Percentiles rank a stretch among this genome's conserved stretches.
These are phyloP conservation scores for Adansonia digitata DNA, from an alignment of 345 rosid genomes.

Conservation along the genomic window DNA sequence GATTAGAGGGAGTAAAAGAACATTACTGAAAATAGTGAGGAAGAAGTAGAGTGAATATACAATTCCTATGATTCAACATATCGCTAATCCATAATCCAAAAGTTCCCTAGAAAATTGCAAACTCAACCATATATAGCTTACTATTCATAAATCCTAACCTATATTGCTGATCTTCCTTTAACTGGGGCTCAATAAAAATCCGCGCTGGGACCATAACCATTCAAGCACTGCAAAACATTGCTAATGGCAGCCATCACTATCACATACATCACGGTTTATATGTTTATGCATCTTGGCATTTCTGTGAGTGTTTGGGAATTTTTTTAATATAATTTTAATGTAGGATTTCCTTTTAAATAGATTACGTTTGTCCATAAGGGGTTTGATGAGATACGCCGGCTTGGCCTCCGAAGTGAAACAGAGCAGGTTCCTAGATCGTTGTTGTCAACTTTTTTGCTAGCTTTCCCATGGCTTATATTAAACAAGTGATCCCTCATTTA, in stretches of 20 bases:
- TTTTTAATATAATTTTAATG: not conserved
- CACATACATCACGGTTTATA: not conserved
- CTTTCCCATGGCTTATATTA: slow-evolving; percentile 6
- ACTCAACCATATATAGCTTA: not conserved
- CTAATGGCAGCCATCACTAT: not conserved
- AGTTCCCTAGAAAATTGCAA: not conserved
- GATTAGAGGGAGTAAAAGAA: not conserved
- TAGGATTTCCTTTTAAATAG: slow-evolving; percentile 31
- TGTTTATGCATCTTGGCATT: not conserved
- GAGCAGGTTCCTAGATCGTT: slow-evolving; percentile 65
- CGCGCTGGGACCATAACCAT: not conserved
- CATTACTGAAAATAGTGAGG: not conserved
- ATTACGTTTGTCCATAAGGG: slow-evolving; percentile 89
- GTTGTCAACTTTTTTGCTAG: not conserved
- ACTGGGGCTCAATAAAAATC: not conserved
- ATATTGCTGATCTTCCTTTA: not conserved
- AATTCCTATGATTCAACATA: not conserved
- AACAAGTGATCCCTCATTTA: not conserved
- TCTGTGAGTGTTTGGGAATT: not conserved
- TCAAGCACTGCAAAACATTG: not conserved
- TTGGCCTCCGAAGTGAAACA: slow-evolving; percentile 78
- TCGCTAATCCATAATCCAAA: not conserved
- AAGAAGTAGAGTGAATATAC: not conserved
- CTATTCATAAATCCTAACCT: slow-evolving; percentile 1
- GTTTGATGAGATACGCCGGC: slow-evolving; percentile 92